Evolutionary conservation across 192 early-diverging fungal genomes (phyloP).

Genomic region (Linnemannia elongata): DNA sequence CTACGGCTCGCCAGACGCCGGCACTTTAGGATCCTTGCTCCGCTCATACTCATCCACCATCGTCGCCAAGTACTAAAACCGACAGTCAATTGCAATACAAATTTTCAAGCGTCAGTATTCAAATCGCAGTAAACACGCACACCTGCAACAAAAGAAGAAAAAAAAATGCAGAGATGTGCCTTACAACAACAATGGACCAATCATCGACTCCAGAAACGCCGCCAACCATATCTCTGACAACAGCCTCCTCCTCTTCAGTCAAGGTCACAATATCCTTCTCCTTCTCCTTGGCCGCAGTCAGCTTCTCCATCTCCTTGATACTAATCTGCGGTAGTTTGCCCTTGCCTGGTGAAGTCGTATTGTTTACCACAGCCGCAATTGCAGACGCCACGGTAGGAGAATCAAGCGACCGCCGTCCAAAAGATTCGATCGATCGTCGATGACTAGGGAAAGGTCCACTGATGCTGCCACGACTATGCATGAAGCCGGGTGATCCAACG

Average conservation of each 20-base stretch:
- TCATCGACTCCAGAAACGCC: constrained; percentile 41
- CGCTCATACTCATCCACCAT: constrained; percentile 52
- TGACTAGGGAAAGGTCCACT: background rate
- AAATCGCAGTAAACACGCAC: background rate
- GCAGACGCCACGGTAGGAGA: background rate
- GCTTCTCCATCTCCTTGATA: background rate
- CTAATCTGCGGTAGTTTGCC: background rate
- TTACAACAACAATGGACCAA: constrained; percentile 54
- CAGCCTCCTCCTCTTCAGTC: constrained; percentile 46
- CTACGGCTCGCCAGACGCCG: background rate
- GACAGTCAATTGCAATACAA: background rate
- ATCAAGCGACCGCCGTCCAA: constrained; percentile 19
- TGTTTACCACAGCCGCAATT: background rate
- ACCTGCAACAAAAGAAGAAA: background rate
- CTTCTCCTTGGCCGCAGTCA: background rate
- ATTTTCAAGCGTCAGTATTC: background rate
- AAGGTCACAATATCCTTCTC: constrained; percentile 23
- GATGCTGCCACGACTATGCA: background rate
- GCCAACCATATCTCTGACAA: constrained; percentile 41
- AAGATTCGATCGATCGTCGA: constrained; percentile 12
- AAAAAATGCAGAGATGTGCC: background rate
- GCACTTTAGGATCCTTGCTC: constrained; percentile 16
- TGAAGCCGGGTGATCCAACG: constrained; percentile 8
- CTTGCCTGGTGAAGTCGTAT: background rate
- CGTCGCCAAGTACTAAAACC: constrained; percentile 38